Conservation (phyloP, 129 eudicot species). For the Centaurea solstitialis region DNA sequence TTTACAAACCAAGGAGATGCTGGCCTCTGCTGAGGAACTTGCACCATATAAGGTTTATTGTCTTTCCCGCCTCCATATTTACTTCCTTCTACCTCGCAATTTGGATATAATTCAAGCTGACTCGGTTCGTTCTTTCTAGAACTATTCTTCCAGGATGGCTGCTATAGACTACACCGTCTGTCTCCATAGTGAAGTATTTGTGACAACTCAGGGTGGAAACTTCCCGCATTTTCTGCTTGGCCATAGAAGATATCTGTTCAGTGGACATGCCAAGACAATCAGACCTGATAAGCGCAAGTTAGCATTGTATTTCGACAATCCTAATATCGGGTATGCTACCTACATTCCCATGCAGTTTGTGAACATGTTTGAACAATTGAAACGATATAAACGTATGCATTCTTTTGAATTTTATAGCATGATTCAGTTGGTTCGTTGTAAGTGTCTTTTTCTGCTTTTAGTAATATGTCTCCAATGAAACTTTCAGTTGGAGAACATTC, state of each 20-base stretch:
- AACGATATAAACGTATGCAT: neutral
- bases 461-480: neutral
- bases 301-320: slow-evolving; percentile 78
- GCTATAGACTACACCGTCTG: slow-evolving; percentile 98
- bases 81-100: neutral
- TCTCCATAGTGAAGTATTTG: slow-evolving; percentile 98
- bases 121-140: slow-evolving; percentile 47
- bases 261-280: slow-evolving; percentile 96
- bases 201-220: slow-evolving; percentile 98
- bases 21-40: slow-evolving; percentile 81
- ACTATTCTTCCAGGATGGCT: slow-evolving; percentile 98
- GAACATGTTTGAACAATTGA: too few relatives aligned
- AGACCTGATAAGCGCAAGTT: slow-evolving; percentile 95
- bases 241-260: slow-evolving; percentile 84
- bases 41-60: slow-evolving; percentile 68
- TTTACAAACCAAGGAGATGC: slow-evolving; percentile 86
- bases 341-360: neutral
- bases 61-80: neutral
- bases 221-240: slow-evolving; percentile 96
- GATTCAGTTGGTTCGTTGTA: neutral
- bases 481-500: slow-evolving; percentile 83
- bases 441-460: neutral
- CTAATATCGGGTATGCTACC: slow-evolving; percentile 73
- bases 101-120: slow-evolving; percentile 10
- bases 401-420: neutral